Conservation (phyloP, 1,284 basidiomycete genomes). For the Ganoderma lingzhi region DNA sequence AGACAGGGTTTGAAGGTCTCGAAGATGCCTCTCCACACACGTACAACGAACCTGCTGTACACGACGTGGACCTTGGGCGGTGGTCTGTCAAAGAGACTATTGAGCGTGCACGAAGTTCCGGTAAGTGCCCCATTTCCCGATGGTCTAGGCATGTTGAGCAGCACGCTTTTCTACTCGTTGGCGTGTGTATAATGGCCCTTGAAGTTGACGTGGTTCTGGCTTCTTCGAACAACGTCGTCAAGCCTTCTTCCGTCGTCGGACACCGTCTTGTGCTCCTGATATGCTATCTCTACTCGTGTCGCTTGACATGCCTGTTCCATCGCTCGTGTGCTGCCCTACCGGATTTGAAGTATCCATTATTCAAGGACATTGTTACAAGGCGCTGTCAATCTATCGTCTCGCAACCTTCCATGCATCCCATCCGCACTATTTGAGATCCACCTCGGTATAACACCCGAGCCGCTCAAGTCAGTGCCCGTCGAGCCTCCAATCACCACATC, state of each 20-base stretch:
- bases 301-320: conserved; percentile 30
- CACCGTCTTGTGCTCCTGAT: not conserved
- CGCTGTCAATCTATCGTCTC: conserved; percentile 74
- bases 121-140: conserved; percentile 48
- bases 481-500: conserved; percentile 62
- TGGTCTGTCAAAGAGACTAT: conserved; percentile 78
- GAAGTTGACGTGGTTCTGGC: not conserved
- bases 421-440: conserved; percentile 83
- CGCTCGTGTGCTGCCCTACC: conserved; percentile 29
- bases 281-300: not conserved
- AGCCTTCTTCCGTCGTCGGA: not conserved
- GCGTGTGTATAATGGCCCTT: not conserved
- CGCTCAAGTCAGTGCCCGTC: conserved; percentile 65
- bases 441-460: conserved; percentile 72
- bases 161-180: not conserved
- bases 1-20: conserved; percentile 44
- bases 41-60: conserved; percentile 48
- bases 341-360: conserved; percentile 30
- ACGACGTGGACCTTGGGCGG: conserved; percentile 66
- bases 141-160: conserved; percentile 32
- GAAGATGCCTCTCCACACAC: conserved; percentile 56
- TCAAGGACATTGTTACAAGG: conserved; percentile 51
- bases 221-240: not conserved
- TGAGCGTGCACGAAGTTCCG: conserved; percentile 77
- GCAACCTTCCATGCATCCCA: conserved; percentile 73